Evolutionary conservation across 768 basidiomycete species (phyloP).

Genomic region (Russula earlei): DNA sequence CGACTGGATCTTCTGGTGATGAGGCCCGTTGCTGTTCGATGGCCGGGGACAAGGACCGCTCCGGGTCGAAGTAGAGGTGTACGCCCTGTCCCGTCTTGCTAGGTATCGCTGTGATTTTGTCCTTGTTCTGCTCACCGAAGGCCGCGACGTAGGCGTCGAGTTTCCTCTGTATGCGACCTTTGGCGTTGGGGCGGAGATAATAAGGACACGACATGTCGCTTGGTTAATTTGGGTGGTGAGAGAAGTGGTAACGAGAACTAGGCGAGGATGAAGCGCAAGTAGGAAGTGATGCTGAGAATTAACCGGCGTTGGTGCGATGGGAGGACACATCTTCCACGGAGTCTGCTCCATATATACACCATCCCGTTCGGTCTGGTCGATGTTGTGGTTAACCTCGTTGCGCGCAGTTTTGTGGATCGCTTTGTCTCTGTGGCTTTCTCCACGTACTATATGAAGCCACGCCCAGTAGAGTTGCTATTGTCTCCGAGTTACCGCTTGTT

Average conservation of each 20-base stretch:
- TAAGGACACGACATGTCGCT: constrained; percentile 1
- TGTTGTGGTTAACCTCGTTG: not conserved
- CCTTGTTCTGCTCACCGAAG: constrained; percentile 1
- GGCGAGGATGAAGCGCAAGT: not conserved
- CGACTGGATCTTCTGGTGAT: not conserved
- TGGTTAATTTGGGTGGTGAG: not conserved
- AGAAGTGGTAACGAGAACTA: not conserved
- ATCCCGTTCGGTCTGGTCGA: not conserved
- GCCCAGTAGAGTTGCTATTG: not conserved
- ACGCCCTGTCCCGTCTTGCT: constrained; percentile 1
- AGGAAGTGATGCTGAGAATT: not conserved
- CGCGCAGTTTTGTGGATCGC: not conserved
- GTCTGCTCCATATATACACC: not conserved
- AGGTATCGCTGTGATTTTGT: not conserved
- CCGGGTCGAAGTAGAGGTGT: not conserved
- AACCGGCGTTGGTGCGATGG: not conserved
- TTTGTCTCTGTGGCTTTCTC: not conserved
- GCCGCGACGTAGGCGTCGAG: not conserved
- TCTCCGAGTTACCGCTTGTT: not conserved
- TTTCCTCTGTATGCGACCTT: not conserved
- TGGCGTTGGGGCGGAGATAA: constrained; percentile 2
- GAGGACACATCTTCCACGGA: not conserved
- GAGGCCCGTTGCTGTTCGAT: not conserved
- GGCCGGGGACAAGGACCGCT: not conserved
- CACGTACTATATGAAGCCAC: not conserved